Evolutionary conservation across 2,329 filamentous ascomycete species (phyloP), one percentile per base, ranked within the genome.

Genomic region (Penicillium sp.): DNA sequence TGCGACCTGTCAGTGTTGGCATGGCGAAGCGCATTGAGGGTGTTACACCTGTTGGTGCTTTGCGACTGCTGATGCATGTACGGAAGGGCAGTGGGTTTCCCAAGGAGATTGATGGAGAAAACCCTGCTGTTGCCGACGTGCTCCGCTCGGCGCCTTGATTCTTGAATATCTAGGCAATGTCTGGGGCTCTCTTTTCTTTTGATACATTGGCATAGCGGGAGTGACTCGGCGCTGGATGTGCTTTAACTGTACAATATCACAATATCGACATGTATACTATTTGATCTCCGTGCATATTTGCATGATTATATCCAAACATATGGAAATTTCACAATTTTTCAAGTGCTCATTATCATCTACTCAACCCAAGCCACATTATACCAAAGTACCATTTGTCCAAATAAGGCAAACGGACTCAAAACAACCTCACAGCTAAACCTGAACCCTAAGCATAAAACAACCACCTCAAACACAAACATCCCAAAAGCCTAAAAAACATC

Each of bases 11-110:
- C 75, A 95, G 85, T 59, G 80, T 99, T 23, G 93, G 91, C 0
- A 94, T 97, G 81, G 93, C 93, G 33, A 82, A 91, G 48, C 80
- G 94, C 15, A 85, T 97, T 11, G 94, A 99, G 74, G 93, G 93
- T 3, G 81, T 82, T 21, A 81, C 78, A 13, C 78, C 78, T 15
- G 70, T 72, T 15, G 78, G 78, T 33, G 76, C 76, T 7, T 63
- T 80, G 57, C 68, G 75, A 34, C 62, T 81, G 55, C 65, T 81
- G 44, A 72, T 75, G 65, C 68, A 78, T 63, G 70, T 76, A n/a
- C 71, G 72, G n/a, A 71, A 65, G 59, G 56, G 58, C 31, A 62
- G 44, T 39, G 65, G 65, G 4, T 64, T 65, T 39, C 50, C 49
- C 9, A 63, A 53, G 27, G 54, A 63, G 31, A 43, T 50, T 23